Evolutionary conservation across 805 yeast genomes (phyloP).

Genomic region (Kluyveromyces aestuarii): DNA sequence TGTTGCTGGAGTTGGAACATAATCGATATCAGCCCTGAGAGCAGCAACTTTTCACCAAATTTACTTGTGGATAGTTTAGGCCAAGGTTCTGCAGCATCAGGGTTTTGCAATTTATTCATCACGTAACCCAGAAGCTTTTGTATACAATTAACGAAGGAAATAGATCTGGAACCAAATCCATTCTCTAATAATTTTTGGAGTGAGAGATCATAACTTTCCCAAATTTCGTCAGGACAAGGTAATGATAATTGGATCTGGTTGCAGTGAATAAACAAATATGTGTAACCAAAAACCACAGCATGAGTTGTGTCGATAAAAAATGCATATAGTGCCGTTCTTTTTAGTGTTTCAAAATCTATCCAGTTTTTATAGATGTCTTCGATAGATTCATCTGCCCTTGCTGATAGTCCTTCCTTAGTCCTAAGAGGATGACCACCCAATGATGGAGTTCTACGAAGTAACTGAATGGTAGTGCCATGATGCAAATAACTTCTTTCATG

Average conservation of each 20-base stretch:
- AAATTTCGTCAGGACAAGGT: slow-evolving; percentile 55
- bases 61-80: slow-evolving; percentile 24
- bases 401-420: slow-evolving; percentile 20
- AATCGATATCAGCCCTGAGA: slow-evolving; percentile 59
- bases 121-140: slow-evolving; percentile 49
- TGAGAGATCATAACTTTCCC: slow-evolving; percentile 36
- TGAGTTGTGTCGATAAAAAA: slow-evolving; percentile 75
- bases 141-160: slow-evolving; percentile 46
- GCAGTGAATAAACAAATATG: slow-evolving; percentile 40
- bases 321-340: slow-evolving; percentile 71
- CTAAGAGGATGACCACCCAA: slow-evolving; percentile 58
- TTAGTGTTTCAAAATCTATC: slow-evolving; percentile 74
- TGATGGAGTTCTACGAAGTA: slow-evolving; percentile 65
- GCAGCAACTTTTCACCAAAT: slow-evolving; percentile 57
- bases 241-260: slow-evolving; percentile 53
- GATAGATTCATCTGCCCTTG: slow-evolving; percentile 19
- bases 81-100: neutral
- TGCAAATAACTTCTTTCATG: slow-evolving; percentile 82
- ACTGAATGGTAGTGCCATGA: slow-evolving; percentile 78
- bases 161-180: slow-evolving; percentile 22
- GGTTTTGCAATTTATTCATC: slow-evolving; percentile 15
- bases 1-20: slow-evolving; percentile 67
- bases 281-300: slow-evolving; percentile 71
- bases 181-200: slow-evolving; percentile 15
- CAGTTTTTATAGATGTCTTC: slow-evolving; percentile 35